Evolutionary conservation across 495 filamentous ascomycete genomes (phyloP).

Genomic region (Xylaria flabelliformis): DNA sequence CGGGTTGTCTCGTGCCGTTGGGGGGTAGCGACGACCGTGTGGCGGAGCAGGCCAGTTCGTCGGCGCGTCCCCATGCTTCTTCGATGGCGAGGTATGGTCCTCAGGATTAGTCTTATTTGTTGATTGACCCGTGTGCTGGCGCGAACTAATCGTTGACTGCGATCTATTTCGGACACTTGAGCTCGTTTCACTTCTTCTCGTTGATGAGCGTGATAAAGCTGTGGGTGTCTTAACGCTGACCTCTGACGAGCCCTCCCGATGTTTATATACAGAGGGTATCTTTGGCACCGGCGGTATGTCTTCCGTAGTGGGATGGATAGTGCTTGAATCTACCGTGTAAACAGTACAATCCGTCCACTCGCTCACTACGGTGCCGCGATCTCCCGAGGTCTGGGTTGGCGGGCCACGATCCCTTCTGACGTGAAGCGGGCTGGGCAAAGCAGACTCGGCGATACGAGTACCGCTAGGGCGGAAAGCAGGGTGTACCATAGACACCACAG

Average conservation of each 20-base stretch:
- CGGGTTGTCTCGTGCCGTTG: neutral
- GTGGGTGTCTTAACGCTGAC: neutral
- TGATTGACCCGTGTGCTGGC: no score
- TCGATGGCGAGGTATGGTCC: neutral
- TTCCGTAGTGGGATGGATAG: neutral
- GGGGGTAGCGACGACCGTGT: slow-evolving; percentile 1
- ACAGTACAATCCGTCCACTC: slow-evolving; percentile 35
- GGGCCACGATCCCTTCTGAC: slow-evolving; percentile 20
- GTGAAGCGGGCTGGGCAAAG: slow-evolving; percentile 31
- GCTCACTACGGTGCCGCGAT: neutral
- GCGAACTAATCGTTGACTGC: no score
- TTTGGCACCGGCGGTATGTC: slow-evolving; percentile 30
- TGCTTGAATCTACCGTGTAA: slow-evolving; percentile 21
- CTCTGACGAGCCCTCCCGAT: no score
- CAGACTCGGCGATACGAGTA: slow-evolving; percentile 27
- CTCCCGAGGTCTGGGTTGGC: no score
- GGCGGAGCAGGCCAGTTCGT: slow-evolving; percentile 26
- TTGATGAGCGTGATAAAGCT: neutral
- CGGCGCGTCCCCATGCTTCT: neutral
- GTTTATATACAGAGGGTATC: slow-evolving; percentile 30
- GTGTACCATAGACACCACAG: slow-evolving; percentile 36
- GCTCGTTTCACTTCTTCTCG: no score
- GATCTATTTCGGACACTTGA: no score
- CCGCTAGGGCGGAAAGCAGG: slow-evolving; percentile 36
- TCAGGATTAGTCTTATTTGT: neutral